phyloP scores from a whole-genome alignment of 148 eudicot genomes.

The Persicaria maculosa region DNA sequence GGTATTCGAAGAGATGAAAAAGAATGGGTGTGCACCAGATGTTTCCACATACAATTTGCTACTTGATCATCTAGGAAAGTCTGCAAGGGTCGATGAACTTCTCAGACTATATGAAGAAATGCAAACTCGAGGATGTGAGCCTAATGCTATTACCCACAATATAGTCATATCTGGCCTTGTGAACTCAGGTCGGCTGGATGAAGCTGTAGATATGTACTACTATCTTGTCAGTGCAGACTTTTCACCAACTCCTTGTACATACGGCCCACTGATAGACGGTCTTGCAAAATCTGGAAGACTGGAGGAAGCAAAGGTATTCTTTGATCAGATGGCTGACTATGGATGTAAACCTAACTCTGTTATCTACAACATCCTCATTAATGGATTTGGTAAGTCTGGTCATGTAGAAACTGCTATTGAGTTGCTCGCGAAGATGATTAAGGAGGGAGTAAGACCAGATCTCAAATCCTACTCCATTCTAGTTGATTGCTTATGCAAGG shows the following conservation, averaged over 20 bases:
- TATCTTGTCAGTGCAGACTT: constrained; percentile 75
- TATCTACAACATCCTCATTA: constrained; percentile 82
- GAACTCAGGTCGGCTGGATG: constrained; percentile 51
- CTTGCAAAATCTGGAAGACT: constrained; percentile 65
- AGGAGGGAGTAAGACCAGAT: constrained; percentile 84
- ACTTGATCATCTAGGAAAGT: constrained; percentile 70
- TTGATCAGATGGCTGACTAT: constrained; percentile 69
- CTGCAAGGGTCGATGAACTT: constrained; percentile 46
- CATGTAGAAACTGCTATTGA: constrained; percentile 58
- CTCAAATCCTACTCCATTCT: constrained; percentile 82
- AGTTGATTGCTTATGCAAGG: constrained; percentile 67
- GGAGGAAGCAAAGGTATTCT: constrained; percentile 68
- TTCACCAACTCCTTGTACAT: constrained; percentile 82
- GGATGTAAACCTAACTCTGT: constrained; percentile 85
- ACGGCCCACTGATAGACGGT: constrained; percentile 90
- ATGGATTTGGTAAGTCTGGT: constrained; percentile 91
- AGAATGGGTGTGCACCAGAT: constrained; percentile 60
- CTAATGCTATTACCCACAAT: constrained; percentile 68
- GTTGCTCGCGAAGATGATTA: constrained; percentile 63
- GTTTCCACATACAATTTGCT: constrained; percentile 69
- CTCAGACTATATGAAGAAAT: constrained; percentile 65
- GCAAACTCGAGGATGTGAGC: constrained; percentile 58
- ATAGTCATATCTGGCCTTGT: constrained; percentile 80
- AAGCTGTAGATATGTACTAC: constrained; percentile 72
- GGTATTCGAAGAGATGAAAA: constrained; percentile 70